Evolutionary conservation across 106 monocot genomes (phyloP), one percentile per base, ranked within the genome.

Genomic region (Chionographis japonica): DNA sequence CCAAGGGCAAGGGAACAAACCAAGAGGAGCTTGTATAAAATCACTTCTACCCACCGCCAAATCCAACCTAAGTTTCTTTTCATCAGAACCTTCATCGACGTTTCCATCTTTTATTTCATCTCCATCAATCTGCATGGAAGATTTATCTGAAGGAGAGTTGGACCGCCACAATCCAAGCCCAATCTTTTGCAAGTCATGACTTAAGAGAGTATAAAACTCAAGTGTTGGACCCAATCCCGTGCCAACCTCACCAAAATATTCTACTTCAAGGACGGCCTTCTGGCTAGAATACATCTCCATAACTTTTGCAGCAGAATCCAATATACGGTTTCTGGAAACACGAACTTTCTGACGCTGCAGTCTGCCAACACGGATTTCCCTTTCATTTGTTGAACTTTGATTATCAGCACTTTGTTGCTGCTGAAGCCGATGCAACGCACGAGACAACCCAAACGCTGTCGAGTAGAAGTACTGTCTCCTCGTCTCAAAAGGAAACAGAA

Each of bases 231-330:
- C 98, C 60, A 93, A 79, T 61, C 98, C 98, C 18, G 92, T 92
- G 37, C 98, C 98, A 63, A 98, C 93, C 70, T 98, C 98, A 56
- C 98, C 98, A 85, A 98, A 98, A 78, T 98, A 98, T 74, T 98
- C 98, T n/a, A 98, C 98, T 77, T 98, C 98, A 76, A 98, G 87
- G 40, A 98, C 98, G 64, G 98, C 85, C 71, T 93, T 98, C 57
- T 93, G 89, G 64, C 92, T 85, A 12, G 92, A 89, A 72, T 93
- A 98, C 93, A 98, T 90, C 60, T 98, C 98, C 98, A 98, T 98
- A 52, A 98, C 98, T 77, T 93, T 98, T 12, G 80, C 75, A 64
- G 98, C 98, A 69, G 98, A 98, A 81, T 92, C 98, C 62, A 98
- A 68, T n/a, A 98, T 93, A 58, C 87, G 89, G 56, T 85, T 93